Evolutionary conservation across 257 asterid genomes (phyloP), one percentile per base, ranked within the genome.

Genomic region (Plantago elongata): DNA sequence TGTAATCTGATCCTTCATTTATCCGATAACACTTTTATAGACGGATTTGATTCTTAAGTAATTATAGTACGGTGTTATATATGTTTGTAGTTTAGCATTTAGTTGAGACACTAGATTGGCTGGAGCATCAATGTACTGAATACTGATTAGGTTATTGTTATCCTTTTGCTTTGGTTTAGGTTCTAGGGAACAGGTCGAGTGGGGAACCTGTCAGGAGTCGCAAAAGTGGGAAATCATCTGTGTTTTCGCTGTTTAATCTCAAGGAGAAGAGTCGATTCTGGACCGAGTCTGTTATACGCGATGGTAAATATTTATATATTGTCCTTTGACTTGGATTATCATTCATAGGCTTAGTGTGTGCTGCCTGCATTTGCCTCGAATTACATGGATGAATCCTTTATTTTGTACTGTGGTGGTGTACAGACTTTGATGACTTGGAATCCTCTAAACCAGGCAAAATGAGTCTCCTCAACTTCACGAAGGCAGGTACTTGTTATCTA

Each of bases 181-280:
- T 87, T 55, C 60, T 82, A 38, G 83, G 76, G 73, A 62, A 55
- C 71, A 72, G 62, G 64, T 77, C 97, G 57, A 64, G 78, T 74
- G 95, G 94, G 52, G 80, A 94, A 51, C 75, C 88, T 34, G 43
- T 60, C 61, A 80, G 82, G 47, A 83, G 61, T 60, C 78, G 80
- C 52, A 86, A 81, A 75, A 72, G 86, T 14, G 79, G 90, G 69
- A 81, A 74, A 57, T 77, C 88, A 27, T 77, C 98, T 0, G 95
- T 89, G 46, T 89, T 93, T 75, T 93, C 99, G 0, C 69, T 93
- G 83, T 93, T 93, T 71, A 93, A 93, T 75, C 91, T 92, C 71
- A 86, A 74, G 84, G 89, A 81, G 79, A 92, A 83, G 87, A 92
- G 99, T 75, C 83, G 80, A 45, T 89, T 89, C 78, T 92, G 99